Conservation (phyloP, 1,139 yeast genomes). For the Suhomyces taliae region DNA sequence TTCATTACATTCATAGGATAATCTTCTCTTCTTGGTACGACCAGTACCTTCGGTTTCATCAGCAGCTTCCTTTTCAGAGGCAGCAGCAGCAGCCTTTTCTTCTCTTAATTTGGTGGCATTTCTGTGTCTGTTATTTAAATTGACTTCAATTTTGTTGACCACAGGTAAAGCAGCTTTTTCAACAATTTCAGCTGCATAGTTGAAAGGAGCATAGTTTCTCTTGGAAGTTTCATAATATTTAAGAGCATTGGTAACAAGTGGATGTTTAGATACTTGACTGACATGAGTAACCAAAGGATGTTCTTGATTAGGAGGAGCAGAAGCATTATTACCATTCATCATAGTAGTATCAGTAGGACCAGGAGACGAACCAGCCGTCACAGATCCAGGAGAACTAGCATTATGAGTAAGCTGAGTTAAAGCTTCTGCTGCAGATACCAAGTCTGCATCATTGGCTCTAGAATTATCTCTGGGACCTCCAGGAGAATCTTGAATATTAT, state of each 20-base stretch:
- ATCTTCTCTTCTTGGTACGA: constrained; percentile 23
- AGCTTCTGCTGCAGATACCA: constrained; percentile 45
- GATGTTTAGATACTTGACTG: constrained; percentile 45
- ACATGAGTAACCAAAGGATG: constrained; percentile 50
- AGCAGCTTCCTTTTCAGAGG: constrained; percentile 3
- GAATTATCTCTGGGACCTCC: neutral
- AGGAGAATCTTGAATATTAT: constrained; percentile 1
- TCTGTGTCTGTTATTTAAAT: constrained; percentile 41
- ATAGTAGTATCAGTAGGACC: constrained; percentile 3
- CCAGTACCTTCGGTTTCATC: constrained; percentile 6
- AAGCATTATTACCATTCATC: neutral
- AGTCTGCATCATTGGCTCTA: constrained; percentile 22
- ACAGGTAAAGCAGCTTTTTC: constrained; percentile 64
- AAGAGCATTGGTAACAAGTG: constrained; percentile 58
- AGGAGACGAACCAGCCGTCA: constrained; percentile 7
- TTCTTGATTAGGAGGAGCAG: constrained; percentile 11
- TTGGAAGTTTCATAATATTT: constrained; percentile 59
- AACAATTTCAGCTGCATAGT: constrained; percentile 65
- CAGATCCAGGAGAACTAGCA: constrained; percentile 11
- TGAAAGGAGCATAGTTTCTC: constrained; percentile 55
- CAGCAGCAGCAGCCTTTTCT: constrained; percentile 11
- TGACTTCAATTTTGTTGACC: constrained; percentile 51
- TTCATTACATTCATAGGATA: constrained; percentile 9
- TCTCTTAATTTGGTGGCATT: constrained; percentile 27
- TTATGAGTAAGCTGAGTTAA: constrained; percentile 35